These are phyloP conservation scores for Sarocladiaceae sp. DNA, from an alignment of 2,329 filamentous ascomycete species.

Conservation along the genomic window DNA sequence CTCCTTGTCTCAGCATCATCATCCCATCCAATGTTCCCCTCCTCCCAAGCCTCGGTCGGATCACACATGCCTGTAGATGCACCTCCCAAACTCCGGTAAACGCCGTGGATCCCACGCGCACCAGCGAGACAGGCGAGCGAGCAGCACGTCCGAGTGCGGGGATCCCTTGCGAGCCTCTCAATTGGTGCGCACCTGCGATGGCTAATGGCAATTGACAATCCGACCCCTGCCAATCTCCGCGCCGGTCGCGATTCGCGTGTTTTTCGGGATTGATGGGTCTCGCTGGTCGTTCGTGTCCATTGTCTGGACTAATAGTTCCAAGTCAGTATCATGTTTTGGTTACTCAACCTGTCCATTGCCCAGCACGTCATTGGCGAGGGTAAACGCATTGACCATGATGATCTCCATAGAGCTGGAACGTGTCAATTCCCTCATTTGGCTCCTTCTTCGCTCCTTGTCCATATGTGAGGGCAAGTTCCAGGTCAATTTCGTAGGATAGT, in stretches of 20 bases:
- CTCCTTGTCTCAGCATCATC: not conserved
- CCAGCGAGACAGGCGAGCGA: not conserved
- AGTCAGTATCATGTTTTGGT: conserved; percentile 7
- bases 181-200: conserved; percentile 4
- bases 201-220: conserved; percentile 8
- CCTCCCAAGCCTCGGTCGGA: not conserved
- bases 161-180: not conserved
- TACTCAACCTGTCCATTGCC: not conserved
- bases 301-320: not conserved
- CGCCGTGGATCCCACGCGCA: not conserved
- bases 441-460: no score
- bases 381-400: not conserved
- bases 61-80: not conserved
- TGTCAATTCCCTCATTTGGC: not conserved
- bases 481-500: no score
- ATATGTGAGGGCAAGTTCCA: no score
- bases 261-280: no score
- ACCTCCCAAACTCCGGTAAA: not conserved
- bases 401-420: not conserved
- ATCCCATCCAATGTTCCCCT: not conserved
- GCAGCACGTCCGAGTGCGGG: not conserved
- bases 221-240: not conserved
- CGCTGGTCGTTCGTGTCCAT: not conserved
- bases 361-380: not conserved
- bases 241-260: not conserved